These are phyloP conservation scores for Vaccinium corymbosum DNA, from an alignment of 148 eudicot species.

Conservation along the genomic window DNA sequence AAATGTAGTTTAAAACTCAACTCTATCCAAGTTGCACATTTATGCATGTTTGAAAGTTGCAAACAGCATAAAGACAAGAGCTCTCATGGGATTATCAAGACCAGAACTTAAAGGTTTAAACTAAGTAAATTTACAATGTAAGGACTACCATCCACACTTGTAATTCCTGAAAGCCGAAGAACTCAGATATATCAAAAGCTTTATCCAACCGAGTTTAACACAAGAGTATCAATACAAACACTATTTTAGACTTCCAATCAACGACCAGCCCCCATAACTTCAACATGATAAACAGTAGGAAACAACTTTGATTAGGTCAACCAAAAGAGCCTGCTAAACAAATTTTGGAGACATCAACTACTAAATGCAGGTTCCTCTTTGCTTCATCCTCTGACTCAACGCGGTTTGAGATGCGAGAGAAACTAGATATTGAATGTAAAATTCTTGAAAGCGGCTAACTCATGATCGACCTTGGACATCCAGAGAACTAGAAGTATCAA, in stretches of 20 bases:
- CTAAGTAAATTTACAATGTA: background rate
- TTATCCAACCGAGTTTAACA: no score
- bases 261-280: background rate
- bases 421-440: background rate
- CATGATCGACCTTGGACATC: background rate
- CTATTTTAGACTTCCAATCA: background rate
- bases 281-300: background rate
- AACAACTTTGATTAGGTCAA: background rate
- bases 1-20: background rate
- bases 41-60: background rate
- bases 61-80: background rate
- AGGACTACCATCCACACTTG: no score
- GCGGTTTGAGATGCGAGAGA: background rate
- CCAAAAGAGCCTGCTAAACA: background rate
- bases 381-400: background rate
- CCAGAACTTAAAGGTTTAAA: background rate
- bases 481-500: background rate
- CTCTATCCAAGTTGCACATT: slow-evolving; percentile 8
- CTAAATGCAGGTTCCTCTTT: background rate
- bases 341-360: background rate
- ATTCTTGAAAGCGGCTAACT: background rate
- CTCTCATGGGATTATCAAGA: background rate
- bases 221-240: background rate
- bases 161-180: no score
- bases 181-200: no score